These are phyloP conservation scores for Coffea eugenioides DNA, from an alignment of 257 asterid genomes.

Conservation along the genomic window DNA sequence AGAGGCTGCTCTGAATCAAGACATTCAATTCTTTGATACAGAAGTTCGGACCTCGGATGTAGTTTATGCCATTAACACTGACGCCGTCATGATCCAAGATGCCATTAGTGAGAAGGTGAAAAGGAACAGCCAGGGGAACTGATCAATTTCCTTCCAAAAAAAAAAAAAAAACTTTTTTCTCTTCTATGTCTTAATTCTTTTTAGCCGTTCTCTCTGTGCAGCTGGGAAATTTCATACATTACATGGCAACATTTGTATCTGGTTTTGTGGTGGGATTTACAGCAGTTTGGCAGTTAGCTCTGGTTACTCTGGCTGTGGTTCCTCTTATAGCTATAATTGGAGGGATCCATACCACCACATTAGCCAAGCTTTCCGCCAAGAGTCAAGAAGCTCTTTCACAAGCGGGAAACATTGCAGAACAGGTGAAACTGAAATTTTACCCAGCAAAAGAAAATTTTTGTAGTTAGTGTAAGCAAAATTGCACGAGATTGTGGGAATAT, in stretches of 20 bases:
- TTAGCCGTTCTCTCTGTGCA: constrained; percentile 22
- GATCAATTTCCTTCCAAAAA: background rate
- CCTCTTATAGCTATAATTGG: constrained; percentile 88
- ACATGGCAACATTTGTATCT: constrained; percentile 88
- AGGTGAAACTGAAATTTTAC: constrained; percentile 39
- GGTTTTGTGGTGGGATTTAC: constrained; percentile 92
- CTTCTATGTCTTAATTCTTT: too few species aligned
- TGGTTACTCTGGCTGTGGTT: constrained; percentile 83
- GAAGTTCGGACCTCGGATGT: constrained; percentile 90
- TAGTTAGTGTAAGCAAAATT: background rate
- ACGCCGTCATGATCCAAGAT: constrained; percentile 88
- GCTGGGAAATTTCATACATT: constrained; percentile 96
- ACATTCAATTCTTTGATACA: constrained; percentile 78
- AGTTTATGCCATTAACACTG: constrained; percentile 84
- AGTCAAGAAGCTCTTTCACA: constrained; percentile 83
- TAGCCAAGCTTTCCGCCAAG: constrained; percentile 62
- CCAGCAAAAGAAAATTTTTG: background rate
- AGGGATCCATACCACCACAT: constrained; percentile 63
- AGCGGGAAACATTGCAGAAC: constrained; percentile 88
- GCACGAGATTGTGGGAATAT: background rate
- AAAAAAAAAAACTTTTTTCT: too few species aligned
- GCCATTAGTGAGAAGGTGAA: constrained; percentile 94
- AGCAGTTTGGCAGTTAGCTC: constrained; percentile 90
- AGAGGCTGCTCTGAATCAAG: constrained; percentile 85
- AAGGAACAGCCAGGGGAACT: background rate